A percentile compares a stretch with the other conserved stretches of the same genome.
Conservation (phyloP, 2,329 filamentous ascomycete genomes). For the Capronia americana region DNA sequence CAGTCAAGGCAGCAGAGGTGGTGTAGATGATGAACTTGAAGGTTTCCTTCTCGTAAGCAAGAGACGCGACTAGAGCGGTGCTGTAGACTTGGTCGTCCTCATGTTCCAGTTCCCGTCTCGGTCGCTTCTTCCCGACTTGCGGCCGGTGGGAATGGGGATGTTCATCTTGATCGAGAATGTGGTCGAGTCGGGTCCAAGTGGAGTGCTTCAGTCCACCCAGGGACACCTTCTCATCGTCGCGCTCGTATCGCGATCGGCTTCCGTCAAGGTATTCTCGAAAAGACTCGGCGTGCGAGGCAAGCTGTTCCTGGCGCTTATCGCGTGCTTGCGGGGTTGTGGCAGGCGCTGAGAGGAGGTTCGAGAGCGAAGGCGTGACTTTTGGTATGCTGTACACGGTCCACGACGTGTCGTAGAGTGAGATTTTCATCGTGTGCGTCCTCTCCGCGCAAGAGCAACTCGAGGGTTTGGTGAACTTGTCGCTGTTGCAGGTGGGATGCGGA, state of each 20-base stretch:
- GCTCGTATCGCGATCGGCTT: constrained; percentile 29
- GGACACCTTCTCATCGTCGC: constrained; percentile 33
- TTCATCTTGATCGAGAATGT: not conserved
- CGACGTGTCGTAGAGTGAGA: constrained; percentile 31
- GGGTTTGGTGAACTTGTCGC: not conserved
- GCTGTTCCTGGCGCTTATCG: constrained; percentile 9
- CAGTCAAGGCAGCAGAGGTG: not conserved
- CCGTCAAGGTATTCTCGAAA: constrained; percentile 24
- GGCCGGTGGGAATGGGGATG: not conserved
- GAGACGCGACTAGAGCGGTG: constrained; percentile 24
- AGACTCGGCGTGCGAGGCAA: constrained; percentile 24
- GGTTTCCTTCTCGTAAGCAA: constrained; percentile 34
- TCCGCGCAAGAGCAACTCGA: not conserved
- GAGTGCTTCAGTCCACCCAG: constrained; percentile 31
- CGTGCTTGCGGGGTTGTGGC: constrained; percentile 6
- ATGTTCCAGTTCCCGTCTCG: constrained; percentile 9
- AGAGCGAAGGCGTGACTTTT: constrained; percentile 12
- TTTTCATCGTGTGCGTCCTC: constrained; percentile 25
- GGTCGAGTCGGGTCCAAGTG: constrained; percentile 26
- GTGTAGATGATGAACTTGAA: constrained; percentile 34
- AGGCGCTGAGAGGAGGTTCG: constrained; percentile 14
- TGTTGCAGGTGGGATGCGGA: not conserved
- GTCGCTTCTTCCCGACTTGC: constrained; percentile 17
- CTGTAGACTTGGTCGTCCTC: not conserved
- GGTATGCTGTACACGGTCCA: constrained; percentile 28